A percentile compares a stretch with the other conserved stretches of the same genome.
Conservation (phyloP, 1,284 basidiomycete species). For the Caloboletus firmus region DNA sequence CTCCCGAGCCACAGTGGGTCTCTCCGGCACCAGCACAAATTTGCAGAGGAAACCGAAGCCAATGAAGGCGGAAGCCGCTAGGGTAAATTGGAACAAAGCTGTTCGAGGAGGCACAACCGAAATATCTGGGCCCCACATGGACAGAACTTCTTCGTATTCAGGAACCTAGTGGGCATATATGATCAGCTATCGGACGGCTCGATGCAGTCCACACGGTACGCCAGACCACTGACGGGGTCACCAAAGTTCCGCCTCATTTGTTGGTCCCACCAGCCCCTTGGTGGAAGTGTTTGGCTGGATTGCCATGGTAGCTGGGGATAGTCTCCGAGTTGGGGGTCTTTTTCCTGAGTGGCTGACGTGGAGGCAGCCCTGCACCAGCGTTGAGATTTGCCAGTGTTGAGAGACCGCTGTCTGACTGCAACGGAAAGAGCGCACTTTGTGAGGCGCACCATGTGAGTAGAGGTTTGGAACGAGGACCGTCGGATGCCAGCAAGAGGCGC, state of each 20-base stretch:
- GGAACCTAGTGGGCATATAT: constrained; percentile 56
- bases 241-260: constrained; percentile 85
- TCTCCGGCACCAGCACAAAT: constrained; percentile 52
- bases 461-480: constrained; percentile 5
- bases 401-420: not conserved
- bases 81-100: constrained; percentile 62
- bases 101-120: constrained; percentile 54
- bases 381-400: not conserved
- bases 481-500: not conserved
- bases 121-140: constrained; percentile 88
- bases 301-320: constrained; percentile 78
- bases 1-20: constrained; percentile 62
- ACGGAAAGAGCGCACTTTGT: constrained; percentile 12
- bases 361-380: constrained; percentile 20
- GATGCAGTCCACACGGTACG: not conserved
- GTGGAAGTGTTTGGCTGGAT: constrained; percentile 64
- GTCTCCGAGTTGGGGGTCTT: constrained; percentile 67
- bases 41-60: constrained; percentile 58
- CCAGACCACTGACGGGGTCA: constrained; percentile 61
- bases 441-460: constrained; percentile 16
- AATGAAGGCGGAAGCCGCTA: constrained; percentile 62
- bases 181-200: constrained; percentile 13
- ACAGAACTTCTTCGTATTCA: constrained; percentile 79
- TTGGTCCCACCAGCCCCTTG: constrained; percentile 80
- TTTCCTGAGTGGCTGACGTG: constrained; percentile 36